These are phyloP conservation scores for Lactuca sativa DNA, from an alignment of 129 eudicot genomes.

Conservation along the genomic window DNA sequence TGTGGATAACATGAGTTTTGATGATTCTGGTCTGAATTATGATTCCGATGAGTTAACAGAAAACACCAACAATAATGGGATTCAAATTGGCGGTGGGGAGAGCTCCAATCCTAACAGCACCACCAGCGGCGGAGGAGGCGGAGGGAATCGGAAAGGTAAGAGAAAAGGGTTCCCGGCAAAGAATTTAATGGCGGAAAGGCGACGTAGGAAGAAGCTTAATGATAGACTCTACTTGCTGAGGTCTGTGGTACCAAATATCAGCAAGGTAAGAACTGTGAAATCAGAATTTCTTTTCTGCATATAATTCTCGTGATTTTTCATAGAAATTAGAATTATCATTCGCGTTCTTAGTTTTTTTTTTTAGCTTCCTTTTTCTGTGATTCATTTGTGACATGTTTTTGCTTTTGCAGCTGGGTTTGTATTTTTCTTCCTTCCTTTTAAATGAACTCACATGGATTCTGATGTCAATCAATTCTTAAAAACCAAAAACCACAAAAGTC, in stretches of 20 bases:
- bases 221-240: slow-evolving; percentile 76
- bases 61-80: slow-evolving; percentile 12
- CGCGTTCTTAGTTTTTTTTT: neutral
- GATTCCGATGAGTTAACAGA: slow-evolving; percentile 58
- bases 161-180: slow-evolving; percentile 77
- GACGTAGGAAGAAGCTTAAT: slow-evolving; percentile 80
- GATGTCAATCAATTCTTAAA: slow-evolving; percentile 16
- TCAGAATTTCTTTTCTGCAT: slow-evolving; percentile 19
- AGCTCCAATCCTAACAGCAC: neutral
- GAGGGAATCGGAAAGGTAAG: slow-evolving; percentile 26
- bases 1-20: slow-evolving; percentile 53
- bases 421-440: neutral
- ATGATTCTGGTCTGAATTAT: slow-evolving; percentile 50
- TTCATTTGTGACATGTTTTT: slow-evolving; percentile 11
- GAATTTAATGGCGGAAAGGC: slow-evolving; percentile 85
- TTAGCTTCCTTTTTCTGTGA: neutral
- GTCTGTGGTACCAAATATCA: slow-evolving; percentile 84
- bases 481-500: neutral
- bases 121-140: slow-evolving; percentile 24
- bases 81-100: slow-evolving; percentile 27
- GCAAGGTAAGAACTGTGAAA: slow-evolving; percentile 52
- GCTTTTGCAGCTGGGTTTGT: neutral
- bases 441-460: slow-evolving; percentile 24
- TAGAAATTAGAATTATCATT: neutral
- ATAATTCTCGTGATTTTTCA: slow-evolving; percentile 37